Evolutionary conservation across 2,329 filamentous ascomycete genomes (phyloP).

Genomic region (Trichoderma citrinoviride): DNA sequence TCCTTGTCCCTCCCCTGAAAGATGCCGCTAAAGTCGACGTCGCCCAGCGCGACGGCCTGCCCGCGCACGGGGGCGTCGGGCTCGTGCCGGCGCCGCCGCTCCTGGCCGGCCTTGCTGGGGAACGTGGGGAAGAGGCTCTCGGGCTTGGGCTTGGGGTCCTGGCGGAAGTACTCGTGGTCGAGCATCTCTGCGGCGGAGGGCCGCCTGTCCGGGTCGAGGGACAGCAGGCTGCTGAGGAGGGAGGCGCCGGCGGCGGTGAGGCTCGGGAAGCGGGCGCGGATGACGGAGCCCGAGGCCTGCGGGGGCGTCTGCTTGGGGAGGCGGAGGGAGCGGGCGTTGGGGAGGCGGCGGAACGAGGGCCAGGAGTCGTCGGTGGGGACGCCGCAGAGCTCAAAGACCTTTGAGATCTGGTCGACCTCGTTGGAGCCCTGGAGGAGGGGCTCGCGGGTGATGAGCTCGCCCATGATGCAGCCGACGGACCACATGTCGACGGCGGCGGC

Average conservation of each 20-base stretch:
- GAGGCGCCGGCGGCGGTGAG: slow-evolving; percentile 71
- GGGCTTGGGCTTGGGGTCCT: slow-evolving; percentile 86
- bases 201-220: slow-evolving; percentile 69
- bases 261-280: slow-evolving; percentile 77
- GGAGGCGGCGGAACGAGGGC: slow-evolving; percentile 82
- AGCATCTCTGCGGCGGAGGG: slow-evolving; percentile 73
- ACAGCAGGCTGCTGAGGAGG: slow-evolving; percentile 67
- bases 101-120: slow-evolving; percentile 89
- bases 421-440: slow-evolving; percentile 85
- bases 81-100: slow-evolving; percentile 68
- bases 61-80: slow-evolving; percentile 83
- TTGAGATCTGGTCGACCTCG: slow-evolving; percentile 84
- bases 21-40: slow-evolving; percentile 67
- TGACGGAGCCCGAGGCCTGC: slow-evolving; percentile 47
- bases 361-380: slow-evolving; percentile 78
- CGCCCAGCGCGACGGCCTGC: slow-evolving; percentile 55
- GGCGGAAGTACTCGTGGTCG: slow-evolving; percentile 77
- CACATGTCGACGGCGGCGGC: slow-evolving; percentile 82
- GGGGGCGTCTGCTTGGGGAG: slow-evolving; percentile 51
- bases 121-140: slow-evolving; percentile 96
- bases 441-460: slow-evolving; percentile 79
- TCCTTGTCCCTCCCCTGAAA: slow-evolving; percentile 66
- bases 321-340: slow-evolving; percentile 78
- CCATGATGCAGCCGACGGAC: slow-evolving; percentile 95
- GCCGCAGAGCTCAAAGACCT: slow-evolving; percentile 87